Conservation (phyloP, 2,329 filamentous ascomycete genomes). For the Neofusicoccum kwambonambiense region DNA sequence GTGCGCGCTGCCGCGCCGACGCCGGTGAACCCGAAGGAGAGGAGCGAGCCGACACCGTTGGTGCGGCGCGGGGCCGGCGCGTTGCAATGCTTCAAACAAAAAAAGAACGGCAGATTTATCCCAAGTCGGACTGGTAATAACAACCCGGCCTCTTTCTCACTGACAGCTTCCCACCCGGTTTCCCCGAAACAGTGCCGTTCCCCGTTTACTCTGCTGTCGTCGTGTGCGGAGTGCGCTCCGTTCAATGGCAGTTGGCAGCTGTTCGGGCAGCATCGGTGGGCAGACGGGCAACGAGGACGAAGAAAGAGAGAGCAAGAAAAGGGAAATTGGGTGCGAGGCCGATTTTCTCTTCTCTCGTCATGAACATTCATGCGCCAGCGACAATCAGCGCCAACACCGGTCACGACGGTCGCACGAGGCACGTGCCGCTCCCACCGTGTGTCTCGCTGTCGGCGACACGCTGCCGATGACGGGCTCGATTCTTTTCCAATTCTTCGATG, state of each 20-base stretch:
- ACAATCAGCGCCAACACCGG: background rate
- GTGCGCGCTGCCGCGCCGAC: background rate
- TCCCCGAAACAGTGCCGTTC: background rate
- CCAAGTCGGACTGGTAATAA: background rate
- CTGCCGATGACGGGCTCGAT: background rate
- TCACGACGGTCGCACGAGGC: background rate
- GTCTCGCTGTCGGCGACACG: background rate
- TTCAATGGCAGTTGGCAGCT: background rate
- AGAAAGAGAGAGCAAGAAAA: background rate
- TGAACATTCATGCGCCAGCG: background rate
- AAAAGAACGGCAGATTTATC: conserved; percentile 4
- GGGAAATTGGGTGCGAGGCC: background rate
- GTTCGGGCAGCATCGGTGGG: background rate
- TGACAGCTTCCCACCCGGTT: background rate
- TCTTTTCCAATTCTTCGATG: background rate
- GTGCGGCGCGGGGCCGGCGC: conserved; percentile 3
- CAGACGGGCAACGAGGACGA: background rate
- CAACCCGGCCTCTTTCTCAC: background rate
- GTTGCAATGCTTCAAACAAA: background rate
- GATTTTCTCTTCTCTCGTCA: background rate
- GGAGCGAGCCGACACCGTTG: background rate
- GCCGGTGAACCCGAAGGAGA: background rate
- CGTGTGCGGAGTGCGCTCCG: background rate
- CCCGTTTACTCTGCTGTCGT: background rate
- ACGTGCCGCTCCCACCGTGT: background rate